Conservation (phyloP, 352 stramenopile species). For the Phytophthora pseudosyringae region DNA sequence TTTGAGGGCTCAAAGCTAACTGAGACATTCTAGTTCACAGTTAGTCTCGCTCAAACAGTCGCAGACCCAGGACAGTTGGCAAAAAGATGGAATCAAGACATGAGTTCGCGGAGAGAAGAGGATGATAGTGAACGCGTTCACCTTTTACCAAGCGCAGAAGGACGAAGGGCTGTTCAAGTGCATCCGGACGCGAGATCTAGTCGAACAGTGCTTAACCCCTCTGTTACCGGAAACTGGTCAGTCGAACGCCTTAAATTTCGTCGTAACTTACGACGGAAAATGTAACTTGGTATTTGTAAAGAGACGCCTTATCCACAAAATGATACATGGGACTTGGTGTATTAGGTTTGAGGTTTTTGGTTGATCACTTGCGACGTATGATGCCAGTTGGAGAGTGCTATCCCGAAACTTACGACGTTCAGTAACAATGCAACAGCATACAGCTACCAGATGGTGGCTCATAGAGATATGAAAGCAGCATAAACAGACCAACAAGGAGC, state of each 20-base stretch:
- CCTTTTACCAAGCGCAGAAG: no score
- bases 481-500: neutral
- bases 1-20: neutral
- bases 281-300: neutral
- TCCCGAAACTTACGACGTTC: neutral
- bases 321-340: neutral
- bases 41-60: no score
- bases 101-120: no score
- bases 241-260: neutral
- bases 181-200: no score
- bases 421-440: neutral
- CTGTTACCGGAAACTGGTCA: neutral
- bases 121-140: no score
- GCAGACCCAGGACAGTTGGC: no score
- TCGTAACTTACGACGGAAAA: constrained; percentile 6
- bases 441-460: neutral
- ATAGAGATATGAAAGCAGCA: neutral
- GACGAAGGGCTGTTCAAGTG: no score
- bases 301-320: neutral
- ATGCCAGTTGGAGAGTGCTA: neutral
- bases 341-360: neutral
- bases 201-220: constrained; percentile 1
- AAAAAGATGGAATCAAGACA: no score
- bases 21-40: no score
- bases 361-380: constrained; percentile 1